A percentile compares a stretch with the other conserved stretches of the same genome.
Conservation (phyloP, 345 rosid species). For the Toxicodendron radicans region DNA sequence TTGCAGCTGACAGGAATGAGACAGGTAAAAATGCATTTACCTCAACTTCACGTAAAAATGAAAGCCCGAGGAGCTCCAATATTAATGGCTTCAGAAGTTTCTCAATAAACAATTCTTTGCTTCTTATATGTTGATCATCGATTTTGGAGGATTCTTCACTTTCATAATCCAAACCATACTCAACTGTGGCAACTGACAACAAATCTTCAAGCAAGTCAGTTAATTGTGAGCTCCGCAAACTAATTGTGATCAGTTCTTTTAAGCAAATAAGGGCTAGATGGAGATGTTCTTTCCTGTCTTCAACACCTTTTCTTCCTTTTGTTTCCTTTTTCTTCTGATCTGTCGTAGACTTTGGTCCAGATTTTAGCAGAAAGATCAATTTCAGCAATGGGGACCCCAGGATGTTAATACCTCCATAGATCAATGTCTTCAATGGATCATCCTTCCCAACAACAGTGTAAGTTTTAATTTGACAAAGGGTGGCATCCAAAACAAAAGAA, state of each 20-base stretch:
- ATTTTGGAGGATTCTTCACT: slow-evolving; percentile 34
- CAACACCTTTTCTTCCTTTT: slow-evolving; percentile 42
- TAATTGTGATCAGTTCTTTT: slow-evolving; percentile 54
- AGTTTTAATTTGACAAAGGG: slow-evolving; percentile 54
- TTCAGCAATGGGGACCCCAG: slow-evolving; percentile 67
- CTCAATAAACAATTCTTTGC: slow-evolving; percentile 43
- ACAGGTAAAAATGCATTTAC: slow-evolving; percentile 31
- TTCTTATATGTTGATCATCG: slow-evolving; percentile 49
- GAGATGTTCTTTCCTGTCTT: slow-evolving; percentile 55
- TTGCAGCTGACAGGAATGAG: background rate
- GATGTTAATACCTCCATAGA: slow-evolving; percentile 59
- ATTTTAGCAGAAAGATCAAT: slow-evolving; percentile 52
- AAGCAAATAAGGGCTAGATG: slow-evolving; percentile 64
- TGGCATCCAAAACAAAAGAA: slow-evolving; percentile 54
- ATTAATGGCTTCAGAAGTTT: slow-evolving; percentile 57
- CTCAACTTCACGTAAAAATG: slow-evolving; percentile 56
- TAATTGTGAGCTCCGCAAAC: slow-evolving; percentile 38
- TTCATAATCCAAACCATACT: slow-evolving; percentile 39
- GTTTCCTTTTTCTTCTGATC: slow-evolving; percentile 39
- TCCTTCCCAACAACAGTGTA: slow-evolving; percentile 44
- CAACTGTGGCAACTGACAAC: slow-evolving; percentile 43
- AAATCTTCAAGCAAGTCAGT: slow-evolving; percentile 59
- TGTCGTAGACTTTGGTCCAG: slow-evolving; percentile 29
- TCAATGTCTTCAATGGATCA: slow-evolving; percentile 52
- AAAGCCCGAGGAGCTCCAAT: slow-evolving; percentile 46